Conservation (phyloP, 2,329 filamentous ascomycete species). For the Sporothrix dimorphospora region DNA sequence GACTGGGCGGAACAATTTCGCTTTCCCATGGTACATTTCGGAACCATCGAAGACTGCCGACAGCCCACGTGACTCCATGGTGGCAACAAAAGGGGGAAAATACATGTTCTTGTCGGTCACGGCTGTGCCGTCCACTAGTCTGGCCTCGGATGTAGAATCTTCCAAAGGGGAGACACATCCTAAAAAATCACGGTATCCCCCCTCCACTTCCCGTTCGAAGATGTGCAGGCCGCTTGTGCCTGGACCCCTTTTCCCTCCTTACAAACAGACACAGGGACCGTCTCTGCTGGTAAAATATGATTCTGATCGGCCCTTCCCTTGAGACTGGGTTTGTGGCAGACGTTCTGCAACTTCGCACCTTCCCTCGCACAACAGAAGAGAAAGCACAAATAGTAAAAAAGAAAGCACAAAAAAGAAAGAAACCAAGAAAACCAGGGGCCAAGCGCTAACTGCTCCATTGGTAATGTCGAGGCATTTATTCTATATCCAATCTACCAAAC, state of each 20-base stretch:
- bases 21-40: neutral
- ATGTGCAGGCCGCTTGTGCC: neutral
- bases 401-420: neutral
- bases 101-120: neutral
- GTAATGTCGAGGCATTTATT: conserved; percentile 1
- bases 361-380: neutral
- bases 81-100: neutral
- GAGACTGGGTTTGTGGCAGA: neutral
- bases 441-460: neutral
- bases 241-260: neutral
- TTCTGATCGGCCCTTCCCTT: neutral
- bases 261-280: neutral
- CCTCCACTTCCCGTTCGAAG: neutral
- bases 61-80: neutral
- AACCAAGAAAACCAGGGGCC: neutral
- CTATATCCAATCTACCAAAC: neutral
- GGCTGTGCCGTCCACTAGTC: neutral
- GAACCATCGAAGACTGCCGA: neutral
- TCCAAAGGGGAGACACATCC: neutral
- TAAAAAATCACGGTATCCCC: neutral
- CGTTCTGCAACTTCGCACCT: neutral
- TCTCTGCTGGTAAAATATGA: neutral
- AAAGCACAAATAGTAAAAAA: no score
- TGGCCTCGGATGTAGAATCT: neutral
- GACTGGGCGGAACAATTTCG: neutral